Percentiles rank a stretch among this genome's conserved stretches.
These are phyloP conservation scores for Ophiosphaerella korrae DNA, from an alignment of 2,329 filamentous ascomycete species.

Conservation along the genomic window DNA sequence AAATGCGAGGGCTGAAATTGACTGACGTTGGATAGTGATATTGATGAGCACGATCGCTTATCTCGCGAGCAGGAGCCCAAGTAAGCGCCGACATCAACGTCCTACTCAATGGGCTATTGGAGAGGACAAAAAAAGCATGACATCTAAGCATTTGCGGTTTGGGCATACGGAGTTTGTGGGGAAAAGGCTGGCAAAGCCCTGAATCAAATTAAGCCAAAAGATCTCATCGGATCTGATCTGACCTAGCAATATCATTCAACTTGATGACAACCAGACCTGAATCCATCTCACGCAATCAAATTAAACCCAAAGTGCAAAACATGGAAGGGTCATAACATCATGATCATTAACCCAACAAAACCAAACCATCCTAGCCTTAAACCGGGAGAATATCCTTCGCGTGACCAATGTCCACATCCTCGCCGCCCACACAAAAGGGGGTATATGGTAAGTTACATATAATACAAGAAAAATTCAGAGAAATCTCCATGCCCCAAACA, in stretches of 20 bases:
- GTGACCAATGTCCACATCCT: neutral
- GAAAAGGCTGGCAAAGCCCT: neutral
- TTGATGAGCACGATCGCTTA: conserved; percentile 84
- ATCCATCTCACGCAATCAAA: neutral
- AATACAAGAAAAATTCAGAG: conserved; percentile 18
- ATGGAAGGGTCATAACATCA: conserved; percentile 19
- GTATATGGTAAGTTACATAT: conserved; percentile 25
- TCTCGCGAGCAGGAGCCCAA: conserved; percentile 56
- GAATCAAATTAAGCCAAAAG: neutral
- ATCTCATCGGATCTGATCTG: neutral
- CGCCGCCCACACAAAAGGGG: conserved; percentile 18
- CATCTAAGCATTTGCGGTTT: neutral
- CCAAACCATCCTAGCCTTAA: conserved; percentile 1
- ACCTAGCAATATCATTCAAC: neutral
- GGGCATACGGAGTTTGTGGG: neutral
- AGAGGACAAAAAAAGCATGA: conserved; percentile 3
- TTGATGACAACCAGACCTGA: neutral
- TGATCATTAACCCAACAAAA: conserved; percentile 17
- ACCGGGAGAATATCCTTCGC: neutral
- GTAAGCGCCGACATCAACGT: neutral
- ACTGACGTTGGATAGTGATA: conserved; percentile 62
- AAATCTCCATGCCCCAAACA: conserved; percentile 8
- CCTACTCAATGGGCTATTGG: neutral
- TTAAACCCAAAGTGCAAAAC: neutral
- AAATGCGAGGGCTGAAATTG: conserved; percentile 2